Percentiles rank a stretch among this genome's conserved stretches.
phyloP scores from a whole-genome alignment of 257 asterid genomes.

The Anisodus tanguticus region DNA sequence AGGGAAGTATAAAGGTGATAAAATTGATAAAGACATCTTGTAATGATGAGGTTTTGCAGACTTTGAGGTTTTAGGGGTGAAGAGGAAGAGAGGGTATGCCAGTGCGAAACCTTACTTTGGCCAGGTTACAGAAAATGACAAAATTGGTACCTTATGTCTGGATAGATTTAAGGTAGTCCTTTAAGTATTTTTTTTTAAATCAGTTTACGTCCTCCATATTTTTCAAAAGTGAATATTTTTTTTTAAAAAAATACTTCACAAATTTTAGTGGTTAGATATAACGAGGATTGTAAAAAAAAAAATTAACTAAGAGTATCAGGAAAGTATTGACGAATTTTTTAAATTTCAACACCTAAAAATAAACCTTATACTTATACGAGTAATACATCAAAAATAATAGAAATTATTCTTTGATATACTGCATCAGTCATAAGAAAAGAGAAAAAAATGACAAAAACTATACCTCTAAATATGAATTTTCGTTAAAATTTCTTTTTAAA shows the following conservation, averaged over 20 bases:
- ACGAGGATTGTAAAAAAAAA: too few species aligned
- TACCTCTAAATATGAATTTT: too few species aligned
- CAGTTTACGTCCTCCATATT: not conserved
- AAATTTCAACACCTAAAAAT: too few species aligned
- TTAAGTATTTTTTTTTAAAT: not conserved
- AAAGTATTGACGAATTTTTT: not conserved
- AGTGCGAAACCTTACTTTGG: not conserved
- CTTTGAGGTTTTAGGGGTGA: not conserved
- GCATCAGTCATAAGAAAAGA: too few species aligned
- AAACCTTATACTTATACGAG: too few species aligned
- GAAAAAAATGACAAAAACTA: too few species aligned
- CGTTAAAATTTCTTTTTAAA: not conserved
- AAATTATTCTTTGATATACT: too few species aligned
- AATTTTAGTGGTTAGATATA: not conserved
- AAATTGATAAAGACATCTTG: not conserved
- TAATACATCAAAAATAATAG: too few species aligned
- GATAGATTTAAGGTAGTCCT: not conserved
- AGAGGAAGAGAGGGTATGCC: not conserved
- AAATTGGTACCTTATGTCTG: not conserved
- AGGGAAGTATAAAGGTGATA: slow-evolving; percentile 44
- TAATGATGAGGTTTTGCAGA: too few species aligned
- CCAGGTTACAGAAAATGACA: not conserved
- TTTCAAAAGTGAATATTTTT: not conserved
- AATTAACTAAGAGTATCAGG: too few species aligned
- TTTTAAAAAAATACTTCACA: too few species aligned